Percentiles rank a stretch among this genome's conserved stretches.
Evolutionary conservation across 345 rosid species (phyloP).

Genomic region (Citrus sp.): DNA sequence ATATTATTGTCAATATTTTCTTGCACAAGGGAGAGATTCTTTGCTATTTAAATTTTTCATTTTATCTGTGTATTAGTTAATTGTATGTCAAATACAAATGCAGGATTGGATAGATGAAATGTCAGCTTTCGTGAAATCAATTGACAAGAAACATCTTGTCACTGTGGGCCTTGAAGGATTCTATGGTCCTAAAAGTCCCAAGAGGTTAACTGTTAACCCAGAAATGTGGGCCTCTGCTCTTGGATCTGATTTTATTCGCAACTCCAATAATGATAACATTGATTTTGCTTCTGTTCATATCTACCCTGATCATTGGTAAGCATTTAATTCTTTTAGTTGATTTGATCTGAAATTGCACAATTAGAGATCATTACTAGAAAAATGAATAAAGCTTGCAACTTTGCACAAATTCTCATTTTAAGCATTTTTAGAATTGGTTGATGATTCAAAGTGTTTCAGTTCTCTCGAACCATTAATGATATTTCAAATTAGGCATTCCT

Average conservation of each 20-base stretch:
- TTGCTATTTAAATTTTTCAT: neutral
- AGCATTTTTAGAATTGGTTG: neutral
- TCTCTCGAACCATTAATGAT: neutral
- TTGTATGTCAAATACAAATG: conserved; percentile 20
- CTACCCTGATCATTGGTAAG: conserved; percentile 95
- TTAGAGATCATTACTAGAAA: neutral
- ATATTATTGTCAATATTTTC: neutral
- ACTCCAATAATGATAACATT: conserved; percentile 50
- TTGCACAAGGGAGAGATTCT: neutral
- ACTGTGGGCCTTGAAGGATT: conserved; percentile 96
- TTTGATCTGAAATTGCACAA: neutral
- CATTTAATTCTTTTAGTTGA: neutral
- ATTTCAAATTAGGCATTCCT: neutral
- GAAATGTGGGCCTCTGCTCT: conserved; percentile 74
- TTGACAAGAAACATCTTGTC: conserved; percentile 80
- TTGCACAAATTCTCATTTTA: neutral
- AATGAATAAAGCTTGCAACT: neutral
- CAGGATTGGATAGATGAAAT: conserved; percentile 92
- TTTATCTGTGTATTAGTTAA: neutral
- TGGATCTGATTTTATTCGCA: conserved; percentile 86
- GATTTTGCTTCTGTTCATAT: conserved; percentile 93
- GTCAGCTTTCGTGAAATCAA: conserved; percentile 76
- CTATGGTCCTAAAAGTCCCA: conserved; percentile 82
- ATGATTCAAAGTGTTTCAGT: neutral
- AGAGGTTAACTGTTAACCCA: conserved; percentile 72